A percentile compares a stretch with the other conserved stretches of the same genome.
These are phyloP conservation scores for Ceratocystis colombiana DNA, from an alignment of 2,329 filamentous ascomycete genomes.

Conservation along the genomic window DNA sequence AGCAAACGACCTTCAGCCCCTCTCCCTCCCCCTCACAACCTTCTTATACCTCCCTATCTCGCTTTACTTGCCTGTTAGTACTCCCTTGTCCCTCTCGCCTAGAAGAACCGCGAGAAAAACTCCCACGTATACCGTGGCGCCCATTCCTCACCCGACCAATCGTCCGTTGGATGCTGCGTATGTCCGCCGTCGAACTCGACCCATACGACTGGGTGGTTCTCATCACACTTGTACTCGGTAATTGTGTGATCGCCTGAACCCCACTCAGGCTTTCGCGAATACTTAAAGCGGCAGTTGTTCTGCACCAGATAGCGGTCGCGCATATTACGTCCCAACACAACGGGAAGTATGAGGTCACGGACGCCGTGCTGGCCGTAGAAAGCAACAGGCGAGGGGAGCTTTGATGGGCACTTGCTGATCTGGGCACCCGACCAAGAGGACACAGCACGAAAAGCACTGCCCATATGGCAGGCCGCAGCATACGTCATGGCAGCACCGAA, in stretches of 20 bases:
- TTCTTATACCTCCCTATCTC: background rate
- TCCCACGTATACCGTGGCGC: constrained; percentile 23
- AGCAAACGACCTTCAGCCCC: no score
- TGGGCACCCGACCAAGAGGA: constrained; percentile 31
- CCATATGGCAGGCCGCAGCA: constrained; percentile 35
- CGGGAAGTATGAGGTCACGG: constrained; percentile 32
- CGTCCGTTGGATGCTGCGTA: constrained; percentile 21
- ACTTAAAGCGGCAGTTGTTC: constrained; percentile 32
- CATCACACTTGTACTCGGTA: constrained; percentile 30
- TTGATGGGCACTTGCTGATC: constrained; percentile 32
- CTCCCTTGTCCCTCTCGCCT: background rate
- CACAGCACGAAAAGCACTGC: constrained; percentile 33
- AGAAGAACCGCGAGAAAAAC: constrained; percentile 25
- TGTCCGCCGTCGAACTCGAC: constrained; percentile 28
- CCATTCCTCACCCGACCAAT: constrained; percentile 14
- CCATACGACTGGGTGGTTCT: constrained; percentile 30
- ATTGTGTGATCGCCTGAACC: constrained; percentile 28
- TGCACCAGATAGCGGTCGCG: constrained; percentile 33
- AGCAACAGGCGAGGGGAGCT: constrained; percentile 31
- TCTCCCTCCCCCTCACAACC: no score
- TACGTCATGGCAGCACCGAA: constrained; percentile 38
- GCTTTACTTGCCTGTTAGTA: background rate
- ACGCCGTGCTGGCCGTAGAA: constrained; percentile 35
- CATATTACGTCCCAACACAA: constrained; percentile 31
- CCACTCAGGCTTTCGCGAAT: constrained; percentile 27